Conservation (phyloP, 805 yeast species). For the Huiozyma naganishii region DNA sequence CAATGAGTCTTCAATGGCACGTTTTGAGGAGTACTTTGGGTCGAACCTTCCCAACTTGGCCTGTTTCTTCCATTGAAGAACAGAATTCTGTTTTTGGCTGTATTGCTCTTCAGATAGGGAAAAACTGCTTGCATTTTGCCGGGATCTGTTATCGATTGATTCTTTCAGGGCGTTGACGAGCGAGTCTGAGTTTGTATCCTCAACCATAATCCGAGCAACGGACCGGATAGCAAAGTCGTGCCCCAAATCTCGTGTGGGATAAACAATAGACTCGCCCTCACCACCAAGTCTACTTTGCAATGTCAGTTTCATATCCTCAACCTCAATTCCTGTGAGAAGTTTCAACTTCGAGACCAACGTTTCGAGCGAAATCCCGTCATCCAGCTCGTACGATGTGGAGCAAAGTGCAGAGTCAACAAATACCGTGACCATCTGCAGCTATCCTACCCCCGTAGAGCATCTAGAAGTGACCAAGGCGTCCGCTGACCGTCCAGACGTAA, state of each 20-base stretch:
- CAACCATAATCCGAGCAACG: constrained; percentile 33
- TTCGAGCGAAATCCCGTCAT: constrained; percentile 7
- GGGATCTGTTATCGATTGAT: constrained; percentile 3
- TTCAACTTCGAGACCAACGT: constrained; percentile 17
- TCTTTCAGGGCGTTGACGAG: constrained; percentile 32
- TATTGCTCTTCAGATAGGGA: constrained; percentile 29
- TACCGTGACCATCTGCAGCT: constrained; percentile 4
- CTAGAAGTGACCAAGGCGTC: too few species aligned
- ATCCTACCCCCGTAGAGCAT: background rate
- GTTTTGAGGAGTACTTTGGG: constrained; percentile 33
- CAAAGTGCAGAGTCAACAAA: constrained; percentile 15
- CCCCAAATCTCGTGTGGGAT: background rate
- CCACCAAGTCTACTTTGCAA: background rate
- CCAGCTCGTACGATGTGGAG: constrained; percentile 11
- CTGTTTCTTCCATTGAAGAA: constrained; percentile 64
- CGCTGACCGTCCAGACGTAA: too few species aligned
- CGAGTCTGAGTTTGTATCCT: constrained; percentile 44
- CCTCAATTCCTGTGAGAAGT: constrained; percentile 20
- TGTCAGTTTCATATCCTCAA: constrained; percentile 18
- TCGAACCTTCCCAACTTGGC: constrained; percentile 65
- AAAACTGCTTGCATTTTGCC: constrained; percentile 10
- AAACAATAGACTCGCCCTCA: too few species aligned
- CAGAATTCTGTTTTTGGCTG: constrained; percentile 48
- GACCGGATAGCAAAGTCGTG: background rate
- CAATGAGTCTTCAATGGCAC: constrained; percentile 15